Conservation (phyloP, 2,329 filamentous ascomycete genomes). For the Blastomyces gilchristii region DNA sequence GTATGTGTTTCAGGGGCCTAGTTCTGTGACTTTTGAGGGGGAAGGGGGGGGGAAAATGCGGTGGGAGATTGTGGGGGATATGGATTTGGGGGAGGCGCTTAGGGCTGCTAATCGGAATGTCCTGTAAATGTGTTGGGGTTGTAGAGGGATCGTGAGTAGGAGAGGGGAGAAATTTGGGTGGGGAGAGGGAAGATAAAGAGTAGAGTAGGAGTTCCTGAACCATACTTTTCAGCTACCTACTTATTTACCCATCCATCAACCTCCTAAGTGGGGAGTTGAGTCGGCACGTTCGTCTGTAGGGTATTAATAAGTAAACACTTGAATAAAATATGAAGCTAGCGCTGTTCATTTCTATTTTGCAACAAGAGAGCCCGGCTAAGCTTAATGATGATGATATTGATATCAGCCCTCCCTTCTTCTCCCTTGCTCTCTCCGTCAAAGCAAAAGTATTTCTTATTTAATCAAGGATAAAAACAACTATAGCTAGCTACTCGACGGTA, state of each 20-base stretch:
- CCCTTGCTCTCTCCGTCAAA: too few relatives aligned
- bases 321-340: too few relatives aligned
- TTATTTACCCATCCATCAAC: neutral
- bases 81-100: slow-evolving; percentile 17
- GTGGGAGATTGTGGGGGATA: slow-evolving; percentile 15
- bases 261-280: neutral
- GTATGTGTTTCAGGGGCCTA: slow-evolving; percentile 17
- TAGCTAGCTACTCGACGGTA: too few relatives aligned
- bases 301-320: too few relatives aligned
- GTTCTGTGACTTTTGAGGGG: slow-evolving; percentile 5
- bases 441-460: too few relatives aligned
- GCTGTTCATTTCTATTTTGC: too few relatives aligned
- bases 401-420: too few relatives aligned
- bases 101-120: slow-evolving; percentile 14
- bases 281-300: too few relatives aligned
- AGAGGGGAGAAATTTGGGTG: neutral
- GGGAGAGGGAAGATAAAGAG: neutral
- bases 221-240: neutral
- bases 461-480: too few relatives aligned
- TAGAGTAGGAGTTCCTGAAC: too few relatives aligned
- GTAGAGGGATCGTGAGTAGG: neutral
- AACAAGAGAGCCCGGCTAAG: too few relatives aligned
- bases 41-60: slow-evolving; percentile 2
- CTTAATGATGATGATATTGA: too few relatives aligned
- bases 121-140: neutral